phyloP scores from a whole-genome alignment of 139 green algal genomes.

The Astrephomene gubernaculifera region DNA sequence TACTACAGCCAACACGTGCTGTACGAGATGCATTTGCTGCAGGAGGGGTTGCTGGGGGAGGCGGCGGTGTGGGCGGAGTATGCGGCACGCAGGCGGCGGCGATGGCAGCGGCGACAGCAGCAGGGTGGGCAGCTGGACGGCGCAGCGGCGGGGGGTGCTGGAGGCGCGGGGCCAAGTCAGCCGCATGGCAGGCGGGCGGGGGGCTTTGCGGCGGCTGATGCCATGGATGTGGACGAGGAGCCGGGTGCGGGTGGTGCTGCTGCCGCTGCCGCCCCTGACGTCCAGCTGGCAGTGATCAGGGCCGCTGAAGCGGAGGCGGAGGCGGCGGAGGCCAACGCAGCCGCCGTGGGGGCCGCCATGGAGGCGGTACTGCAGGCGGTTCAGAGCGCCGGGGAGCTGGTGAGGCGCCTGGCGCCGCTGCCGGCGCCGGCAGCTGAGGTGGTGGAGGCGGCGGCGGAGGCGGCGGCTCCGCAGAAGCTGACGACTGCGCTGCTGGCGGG shows the following conservation, averaged over 20 bases:
- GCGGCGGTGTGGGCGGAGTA: not conserved
- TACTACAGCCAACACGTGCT: slow-evolving; percentile 39
- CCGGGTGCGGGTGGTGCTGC: not conserved
- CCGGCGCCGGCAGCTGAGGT: not conserved
- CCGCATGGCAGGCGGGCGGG: too few relatives aligned
- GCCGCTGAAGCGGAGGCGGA: not conserved
- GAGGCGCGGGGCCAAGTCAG: too few relatives aligned
- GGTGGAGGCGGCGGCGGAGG: too few relatives aligned
- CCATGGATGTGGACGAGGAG: not conserved
- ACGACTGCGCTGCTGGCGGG: not conserved
- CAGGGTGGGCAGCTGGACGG: not conserved
- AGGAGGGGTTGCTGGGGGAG: not conserved
- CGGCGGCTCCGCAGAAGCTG: not conserved
- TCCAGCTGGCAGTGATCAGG: too few relatives aligned
- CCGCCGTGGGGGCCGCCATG: not conserved
- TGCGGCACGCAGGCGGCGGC: not conserved
- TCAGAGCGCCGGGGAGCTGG: not conserved
- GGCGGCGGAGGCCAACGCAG: too few relatives aligned
- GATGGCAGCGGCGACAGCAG: not conserved
- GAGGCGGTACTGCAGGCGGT: not conserved
- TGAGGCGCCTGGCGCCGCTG: slow-evolving; percentile 1
- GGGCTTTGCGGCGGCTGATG: not conserved
- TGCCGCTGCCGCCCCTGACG: too few relatives aligned
- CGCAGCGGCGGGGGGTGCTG: not conserved
- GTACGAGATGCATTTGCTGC: slow-evolving; percentile 25